Evolutionary conservation across 495 filamentous ascomycete genomes (phyloP).

Genomic region (Parachaetomium inaequale): DNA sequence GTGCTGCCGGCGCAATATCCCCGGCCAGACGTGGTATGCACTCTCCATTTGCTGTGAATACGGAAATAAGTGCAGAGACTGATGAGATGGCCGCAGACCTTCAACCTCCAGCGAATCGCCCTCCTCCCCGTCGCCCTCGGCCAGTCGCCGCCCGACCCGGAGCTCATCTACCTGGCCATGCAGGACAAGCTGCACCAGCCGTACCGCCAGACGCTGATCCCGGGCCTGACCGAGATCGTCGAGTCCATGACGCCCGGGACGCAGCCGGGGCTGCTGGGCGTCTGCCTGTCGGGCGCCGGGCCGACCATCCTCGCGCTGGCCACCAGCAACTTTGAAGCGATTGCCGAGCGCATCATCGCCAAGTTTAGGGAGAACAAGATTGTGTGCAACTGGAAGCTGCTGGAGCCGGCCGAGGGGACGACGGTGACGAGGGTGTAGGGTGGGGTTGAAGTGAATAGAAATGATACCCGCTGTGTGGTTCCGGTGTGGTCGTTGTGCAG

Average conservation of each 20-base stretch:
- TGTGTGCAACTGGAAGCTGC: slow-evolving; percentile 76
- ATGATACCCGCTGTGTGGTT: slow-evolving; percentile 17
- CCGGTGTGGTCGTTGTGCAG: neutral
- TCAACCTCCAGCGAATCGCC: slow-evolving; percentile 90
- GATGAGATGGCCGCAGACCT: slow-evolving; percentile 52
- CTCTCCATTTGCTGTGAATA: neutral
- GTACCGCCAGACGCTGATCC: slow-evolving; percentile 83
- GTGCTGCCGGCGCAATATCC: slow-evolving; percentile 76
- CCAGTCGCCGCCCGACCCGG: slow-evolving; percentile 81
- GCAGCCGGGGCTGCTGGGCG: slow-evolving; percentile 83
- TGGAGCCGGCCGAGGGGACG: slow-evolving; percentile 84
- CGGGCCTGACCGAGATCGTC: slow-evolving; percentile 85
- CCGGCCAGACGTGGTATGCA: slow-evolving; percentile 68
- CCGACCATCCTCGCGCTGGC: slow-evolving; percentile 92
- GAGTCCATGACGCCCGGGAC: slow-evolving; percentile 77
- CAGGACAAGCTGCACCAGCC: slow-evolving; percentile 97
- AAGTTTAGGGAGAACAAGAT: slow-evolving; percentile 61
- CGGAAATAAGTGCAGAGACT: neutral
- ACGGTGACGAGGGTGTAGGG: slow-evolving; percentile 47
- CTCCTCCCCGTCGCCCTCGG: slow-evolving; percentile 83
- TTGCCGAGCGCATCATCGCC: slow-evolving; percentile 70
- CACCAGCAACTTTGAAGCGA: slow-evolving; percentile 78
- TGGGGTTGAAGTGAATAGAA: neutral
- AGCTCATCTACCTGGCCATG: slow-evolving; percentile 94
- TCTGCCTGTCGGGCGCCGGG: slow-evolving; percentile 89